phyloP scores from a whole-genome alignment of 257 asterid species.

The Dorcoceras hygrometricum region DNA sequence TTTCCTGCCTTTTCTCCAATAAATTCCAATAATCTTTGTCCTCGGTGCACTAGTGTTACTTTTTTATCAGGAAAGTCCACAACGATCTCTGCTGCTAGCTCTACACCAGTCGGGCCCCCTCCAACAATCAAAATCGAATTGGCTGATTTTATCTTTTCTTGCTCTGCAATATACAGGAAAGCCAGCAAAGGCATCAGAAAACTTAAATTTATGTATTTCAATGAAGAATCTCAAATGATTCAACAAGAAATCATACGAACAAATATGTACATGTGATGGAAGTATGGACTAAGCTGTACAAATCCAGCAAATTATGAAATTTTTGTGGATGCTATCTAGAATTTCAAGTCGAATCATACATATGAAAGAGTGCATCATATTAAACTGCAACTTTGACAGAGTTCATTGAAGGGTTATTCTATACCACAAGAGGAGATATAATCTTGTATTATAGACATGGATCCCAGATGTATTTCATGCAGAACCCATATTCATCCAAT shows the following conservation, averaged over 20 bases:
- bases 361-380: too few relatives aligned
- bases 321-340: too few relatives aligned
- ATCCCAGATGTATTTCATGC: too few relatives aligned
- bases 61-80: constrained; percentile 79
- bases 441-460: too few relatives aligned
- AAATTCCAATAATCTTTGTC: constrained; percentile 69
- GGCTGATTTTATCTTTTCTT: constrained; percentile 68
- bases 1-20: constrained; percentile 61
- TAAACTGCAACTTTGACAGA: too few relatives aligned
- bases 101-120: constrained; percentile 95
- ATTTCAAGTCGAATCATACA: too few relatives aligned
- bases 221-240: constrained; percentile 3
- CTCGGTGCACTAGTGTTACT: constrained; percentile 68
- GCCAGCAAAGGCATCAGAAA: constrained; percentile 1
- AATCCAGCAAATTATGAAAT: too few relatives aligned
- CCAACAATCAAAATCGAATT: constrained; percentile 65
- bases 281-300: too few relatives aligned
- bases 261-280: too few relatives aligned
- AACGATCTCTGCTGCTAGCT: constrained; percentile 75
- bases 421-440: too few relatives aligned
- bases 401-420: too few relatives aligned
- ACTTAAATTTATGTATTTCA: neutral
- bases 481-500: too few relatives aligned
- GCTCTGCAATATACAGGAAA: constrained; percentile 36
- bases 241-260: neutral